Base-by-base conservation (phyloP, 306 rosid genomes). In the Trichosanthes cucumerina region DNA sequence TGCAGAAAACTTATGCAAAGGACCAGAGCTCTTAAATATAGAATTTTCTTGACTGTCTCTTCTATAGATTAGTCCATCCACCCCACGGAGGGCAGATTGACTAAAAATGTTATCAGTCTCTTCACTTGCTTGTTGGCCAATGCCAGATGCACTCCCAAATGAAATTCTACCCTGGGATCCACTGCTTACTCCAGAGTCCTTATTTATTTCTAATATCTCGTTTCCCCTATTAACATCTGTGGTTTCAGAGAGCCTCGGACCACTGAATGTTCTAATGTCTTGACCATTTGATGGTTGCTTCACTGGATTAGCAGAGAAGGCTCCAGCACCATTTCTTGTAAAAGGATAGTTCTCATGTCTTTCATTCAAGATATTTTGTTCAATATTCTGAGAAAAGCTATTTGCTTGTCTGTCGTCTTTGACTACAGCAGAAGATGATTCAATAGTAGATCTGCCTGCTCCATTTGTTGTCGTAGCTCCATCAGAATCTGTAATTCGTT, bases 401-500 rank as follows among this genome's bases (percentile, higher is more conserved):
- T 79, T 39, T 75, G 49, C 41, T 21, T 58, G 84, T 62, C 58
- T 80, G 49, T 84, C 92, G 68, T 84, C 79, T 83, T 79, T 81
- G 9, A 53, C 79, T 73, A 76, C 89, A 7, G 73, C 79, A 85
- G 81, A 56, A 33, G 86, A 76, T 58, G 86, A 46, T 72, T 86
- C 89, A 47, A 44, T 28, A 82, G 75, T 65, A 81, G 83, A 41
- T 79, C 76, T 74, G 46, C 75, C 85, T 73, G 86, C 60, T 70
- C 85, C 87, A 83, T 82, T 91, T 46, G 97, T 91, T 70, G 94
- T 85, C 73, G 93, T 89, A 76, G 92, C 96, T 80, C 88, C 96
- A 64, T 85, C 87, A 2, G 81, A 80, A 62, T 86, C 90, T 53
- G 83, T 84, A 62, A 79, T 85, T 68, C 90, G 90, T 21, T 79